Evolutionary conservation across 106 monocot species (phyloP).

Genomic region (Platanthera guangdongensis): DNA sequence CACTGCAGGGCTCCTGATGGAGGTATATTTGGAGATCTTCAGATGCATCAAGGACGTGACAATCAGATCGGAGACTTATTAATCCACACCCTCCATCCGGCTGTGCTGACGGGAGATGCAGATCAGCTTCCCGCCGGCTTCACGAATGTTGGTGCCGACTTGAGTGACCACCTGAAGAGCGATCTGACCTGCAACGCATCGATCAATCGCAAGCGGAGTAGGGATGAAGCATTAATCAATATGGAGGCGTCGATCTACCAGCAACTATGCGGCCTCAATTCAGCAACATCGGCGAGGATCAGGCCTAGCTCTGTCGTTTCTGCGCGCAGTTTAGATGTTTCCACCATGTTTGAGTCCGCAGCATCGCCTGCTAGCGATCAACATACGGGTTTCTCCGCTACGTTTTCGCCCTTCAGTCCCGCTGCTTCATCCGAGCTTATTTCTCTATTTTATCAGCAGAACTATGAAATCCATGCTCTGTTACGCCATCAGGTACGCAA

Average conservation of each 20-base stretch:
- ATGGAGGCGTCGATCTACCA: too few relatives aligned
- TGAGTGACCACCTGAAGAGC: slow-evolving; percentile 24
- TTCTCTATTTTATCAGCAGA: slow-evolving; percentile 25
- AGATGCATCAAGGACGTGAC: background rate
- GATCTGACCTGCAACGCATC: slow-evolving; percentile 39
- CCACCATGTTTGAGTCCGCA: too few relatives aligned
- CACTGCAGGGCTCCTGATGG: background rate
- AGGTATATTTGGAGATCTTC: background rate
- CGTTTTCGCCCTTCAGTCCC: background rate
- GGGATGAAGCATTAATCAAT: too few relatives aligned
- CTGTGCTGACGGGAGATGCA: background rate
- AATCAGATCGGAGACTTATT: background rate
- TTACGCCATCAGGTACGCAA: slow-evolving; percentile 34
- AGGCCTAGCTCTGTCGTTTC: background rate
- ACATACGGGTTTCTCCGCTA: slow-evolving; percentile 22
- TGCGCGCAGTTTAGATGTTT: too few relatives aligned
- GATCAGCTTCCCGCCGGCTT: background rate
- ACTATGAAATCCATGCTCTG: slow-evolving; percentile 36
- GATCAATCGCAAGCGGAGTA: slow-evolving; percentile 12
- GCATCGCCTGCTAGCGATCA: background rate
- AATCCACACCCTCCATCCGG: background rate
- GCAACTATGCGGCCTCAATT: background rate
- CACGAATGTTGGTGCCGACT: background rate
- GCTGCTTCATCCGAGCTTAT: slow-evolving; percentile 16
- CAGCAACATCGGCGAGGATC: background rate